phyloP scores from a whole-genome alignment of 345 rosid genomes.

The Nephelium lappaceum region DNA sequence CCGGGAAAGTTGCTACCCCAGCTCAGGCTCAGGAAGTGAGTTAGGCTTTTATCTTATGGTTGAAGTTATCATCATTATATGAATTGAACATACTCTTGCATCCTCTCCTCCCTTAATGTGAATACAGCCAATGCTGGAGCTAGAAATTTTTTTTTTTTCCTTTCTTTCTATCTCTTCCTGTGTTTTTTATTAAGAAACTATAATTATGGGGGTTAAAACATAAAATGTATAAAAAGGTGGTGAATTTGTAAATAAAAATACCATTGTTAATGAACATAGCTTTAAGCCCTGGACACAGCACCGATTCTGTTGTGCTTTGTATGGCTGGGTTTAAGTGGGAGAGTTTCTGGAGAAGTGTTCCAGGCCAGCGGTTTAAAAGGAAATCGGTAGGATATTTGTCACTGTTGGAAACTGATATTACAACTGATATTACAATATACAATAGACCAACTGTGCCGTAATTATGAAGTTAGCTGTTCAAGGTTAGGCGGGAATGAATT shows the following conservation, averaged over 20 bases:
- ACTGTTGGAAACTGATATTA: not conserved
- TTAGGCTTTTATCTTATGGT: slow-evolving; percentile 4
- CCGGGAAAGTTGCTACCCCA: slow-evolving; percentile 90
- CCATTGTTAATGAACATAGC: not conserved
- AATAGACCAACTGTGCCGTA: not conserved
- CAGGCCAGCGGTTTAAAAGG: not conserved
- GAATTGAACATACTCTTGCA: not conserved
- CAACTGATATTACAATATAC: not conserved
- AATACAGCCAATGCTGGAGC: not conserved
- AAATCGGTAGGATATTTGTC: not conserved
- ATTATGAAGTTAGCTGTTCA: not conserved
- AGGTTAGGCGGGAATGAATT: too few species aligned
- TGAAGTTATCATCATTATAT: not conserved
- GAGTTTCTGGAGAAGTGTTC: not conserved
- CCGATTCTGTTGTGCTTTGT: not conserved
- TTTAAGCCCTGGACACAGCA: not conserved
- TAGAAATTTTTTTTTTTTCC: not conserved
- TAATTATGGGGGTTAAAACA: not conserved
- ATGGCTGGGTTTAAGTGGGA: not conserved
- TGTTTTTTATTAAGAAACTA: not conserved
- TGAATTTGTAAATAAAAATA: not conserved
- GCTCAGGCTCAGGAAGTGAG: slow-evolving; percentile 96
- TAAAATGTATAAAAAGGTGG: not conserved
- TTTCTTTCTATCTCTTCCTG: not conserved
- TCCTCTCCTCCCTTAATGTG: not conserved